Base-by-base conservation (phyloP, 257 asterid species). In the Nicotiana tomentosiformis region DNA sequence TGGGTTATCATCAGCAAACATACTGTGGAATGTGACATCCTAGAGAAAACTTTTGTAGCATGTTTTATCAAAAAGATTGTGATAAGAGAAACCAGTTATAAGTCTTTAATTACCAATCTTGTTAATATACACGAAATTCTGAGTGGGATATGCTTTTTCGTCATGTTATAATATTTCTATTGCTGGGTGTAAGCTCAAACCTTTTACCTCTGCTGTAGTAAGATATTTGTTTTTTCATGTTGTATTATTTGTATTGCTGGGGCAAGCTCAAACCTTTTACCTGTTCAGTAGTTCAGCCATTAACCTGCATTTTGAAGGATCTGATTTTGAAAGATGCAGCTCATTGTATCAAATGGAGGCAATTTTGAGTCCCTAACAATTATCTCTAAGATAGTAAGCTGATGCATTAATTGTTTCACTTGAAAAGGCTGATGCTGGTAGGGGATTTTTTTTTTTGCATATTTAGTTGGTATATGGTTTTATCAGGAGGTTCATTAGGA, bases 401-500 rank as follows among this genome's bases (percentile, higher is more conserved):
- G 77, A 39, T 39, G 56, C 77, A n/a, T 69, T 69, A 10, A 39
- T 18, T 69, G 57, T 69, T 69, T 39, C 77, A 69, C 32, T 10
- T 69, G 17, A 69, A 7, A 39, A 18, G 57, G 17, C 33, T 39
- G 70, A 29, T 65, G 39, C 57, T 39, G 77, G 32, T 39, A 18
- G 57, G 29, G 4, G 5, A 9, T 10, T 39, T 37, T 9, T 16
- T 30, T 30, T 39, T 23, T 70, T 70, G 35, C 78, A 20, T 16
- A 39, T 46, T 70, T 70, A 70, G 78, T 53, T 70, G 35, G 78
- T 70, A 1, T 70, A 70, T 70, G 11, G 77, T 69, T 70, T 70
- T 39, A 20, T 70, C 78, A 39, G 78, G 78, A 70, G 78, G 56
- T 70, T 70, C 58, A 70, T n/a, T 70, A 70, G 78, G 33, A 70